Evolutionary conservation across 345 rosid genomes (phyloP).

Genomic region (Cardamine resedifolia): DNA sequence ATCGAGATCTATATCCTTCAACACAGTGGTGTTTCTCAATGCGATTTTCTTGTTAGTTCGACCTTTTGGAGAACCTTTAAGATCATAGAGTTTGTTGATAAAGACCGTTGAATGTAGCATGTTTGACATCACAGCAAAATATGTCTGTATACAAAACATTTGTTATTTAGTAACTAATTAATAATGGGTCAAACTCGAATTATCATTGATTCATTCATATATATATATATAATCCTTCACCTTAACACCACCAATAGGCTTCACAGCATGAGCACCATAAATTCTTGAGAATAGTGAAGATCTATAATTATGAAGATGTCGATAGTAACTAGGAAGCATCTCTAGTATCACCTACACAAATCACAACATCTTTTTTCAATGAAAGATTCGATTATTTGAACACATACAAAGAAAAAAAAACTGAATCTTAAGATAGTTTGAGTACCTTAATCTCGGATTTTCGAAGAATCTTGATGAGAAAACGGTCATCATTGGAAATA

Average conservation of each 20-base stretch:
- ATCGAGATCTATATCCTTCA: constrained; percentile 51
- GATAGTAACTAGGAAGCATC: constrained; percentile 47
- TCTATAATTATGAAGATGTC: constrained; percentile 39
- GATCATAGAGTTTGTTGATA: constrained; percentile 48
- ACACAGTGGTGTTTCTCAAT: constrained; percentile 39
- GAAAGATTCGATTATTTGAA: background rate
- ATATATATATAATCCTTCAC: constrained; percentile 31
- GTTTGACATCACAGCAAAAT: constrained; percentile 53
- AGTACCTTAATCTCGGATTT: constrained; percentile 57
- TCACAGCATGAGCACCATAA: constrained; percentile 51
- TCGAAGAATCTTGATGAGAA: constrained; percentile 43
- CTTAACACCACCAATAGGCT: constrained; percentile 53
- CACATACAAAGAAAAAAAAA: no score
- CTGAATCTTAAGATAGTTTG: background rate
- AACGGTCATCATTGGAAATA: constrained; percentile 41
- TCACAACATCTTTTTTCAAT: background rate
- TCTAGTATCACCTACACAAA: constrained; percentile 39
- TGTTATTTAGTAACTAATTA: background rate
- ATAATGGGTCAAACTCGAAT: background rate
- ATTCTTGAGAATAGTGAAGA: constrained; percentile 39
- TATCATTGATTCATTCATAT: background rate
- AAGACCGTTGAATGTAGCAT: constrained; percentile 32
- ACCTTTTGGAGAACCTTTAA: constrained; percentile 58
- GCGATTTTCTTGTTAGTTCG: constrained; percentile 36
- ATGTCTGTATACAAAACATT: no score